These are phyloP conservation scores for Termitomyces sp. DNA, from an alignment of 768 basidiomycete genomes.

Conservation along the genomic window DNA sequence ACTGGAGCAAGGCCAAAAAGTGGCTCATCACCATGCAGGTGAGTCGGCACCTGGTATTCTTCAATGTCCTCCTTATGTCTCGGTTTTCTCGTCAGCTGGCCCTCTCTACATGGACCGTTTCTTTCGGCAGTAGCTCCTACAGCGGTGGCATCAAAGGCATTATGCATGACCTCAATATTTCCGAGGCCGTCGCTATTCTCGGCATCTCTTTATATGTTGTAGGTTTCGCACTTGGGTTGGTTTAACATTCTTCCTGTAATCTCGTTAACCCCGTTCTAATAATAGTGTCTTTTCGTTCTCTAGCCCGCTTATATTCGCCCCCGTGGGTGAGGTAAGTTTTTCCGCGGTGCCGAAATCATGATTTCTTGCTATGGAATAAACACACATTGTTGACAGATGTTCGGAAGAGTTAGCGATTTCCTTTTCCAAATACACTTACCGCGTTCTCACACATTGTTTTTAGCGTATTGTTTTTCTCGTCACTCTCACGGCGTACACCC, in stretches of 20 bases:
- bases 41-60: constrained; percentile 1
- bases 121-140: constrained; percentile 58
- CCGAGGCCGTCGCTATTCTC: constrained; percentile 49
- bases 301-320: constrained; percentile 53
- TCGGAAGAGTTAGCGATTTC: constrained; percentile 44
- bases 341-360: constrained; percentile 5
- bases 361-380: background rate
- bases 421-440: background rate
- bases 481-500: constrained; percentile 45
- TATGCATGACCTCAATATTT: constrained; percentile 42
- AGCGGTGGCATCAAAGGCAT: constrained; percentile 46
- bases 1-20: constrained; percentile 44
- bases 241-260: constrained; percentile 7
- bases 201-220: constrained; percentile 63
- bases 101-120: constrained; percentile 51
- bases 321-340: constrained; percentile 51
- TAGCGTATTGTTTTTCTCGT: constrained; percentile 54
- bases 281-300: background rate
- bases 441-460: background rate
- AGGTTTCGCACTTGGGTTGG: constrained; percentile 57
- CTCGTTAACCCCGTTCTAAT: background rate
- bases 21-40: constrained; percentile 58
- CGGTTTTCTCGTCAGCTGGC: constrained; percentile 34
- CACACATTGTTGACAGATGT: constrained; percentile 31
- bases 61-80: constrained; percentile 2